These are phyloP conservation scores for Pisolithus orientalis DNA, from an alignment of 768 basidiomycete genomes.

Conservation along the genomic window DNA sequence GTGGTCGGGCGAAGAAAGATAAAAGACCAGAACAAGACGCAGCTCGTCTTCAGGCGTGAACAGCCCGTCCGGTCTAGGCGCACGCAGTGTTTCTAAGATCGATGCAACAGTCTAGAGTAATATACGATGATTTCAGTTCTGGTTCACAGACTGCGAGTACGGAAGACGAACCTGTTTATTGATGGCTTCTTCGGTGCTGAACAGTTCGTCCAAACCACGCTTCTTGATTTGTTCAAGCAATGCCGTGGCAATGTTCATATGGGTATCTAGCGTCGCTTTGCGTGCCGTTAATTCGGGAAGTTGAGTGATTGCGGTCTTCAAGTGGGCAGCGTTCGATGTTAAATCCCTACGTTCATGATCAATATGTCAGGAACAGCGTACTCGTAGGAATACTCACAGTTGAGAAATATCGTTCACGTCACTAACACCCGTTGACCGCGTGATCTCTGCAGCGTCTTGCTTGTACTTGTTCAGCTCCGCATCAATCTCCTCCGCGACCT, in stretches of 20 bases:
- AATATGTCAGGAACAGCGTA: constrained; percentile 2
- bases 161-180: constrained; percentile 60
- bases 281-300: constrained; percentile 94
- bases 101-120: constrained; percentile 57
- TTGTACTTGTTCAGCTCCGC: constrained; percentile 87
- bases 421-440: constrained; percentile 90
- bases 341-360: constrained; percentile 54
- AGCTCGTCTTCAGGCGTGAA: constrained; percentile 82
- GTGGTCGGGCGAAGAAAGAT: constrained; percentile 80
- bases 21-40: constrained; percentile 92
- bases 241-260: constrained; percentile 99
- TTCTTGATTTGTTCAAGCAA: constrained; percentile 93
- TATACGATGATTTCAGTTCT: neutral
- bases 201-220: constrained; percentile 92
- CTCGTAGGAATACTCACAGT: constrained; percentile 48
- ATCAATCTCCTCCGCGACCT: constrained; percentile 97
- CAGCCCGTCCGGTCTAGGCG: constrained; percentile 54
- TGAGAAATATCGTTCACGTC: constrained; percentile 94
- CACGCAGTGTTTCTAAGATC: constrained; percentile 84
- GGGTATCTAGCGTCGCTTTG: constrained; percentile 93
- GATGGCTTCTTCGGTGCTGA: constrained; percentile 90
- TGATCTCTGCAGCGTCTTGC: constrained; percentile 94
- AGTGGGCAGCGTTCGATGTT: constrained; percentile 85
- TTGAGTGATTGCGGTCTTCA: constrained; percentile 96
- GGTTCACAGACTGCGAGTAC: neutral